phyloP scores from a whole-genome alignment of 2,329 filamentous ascomycete species.

The Leptodontidium sp. region DNA sequence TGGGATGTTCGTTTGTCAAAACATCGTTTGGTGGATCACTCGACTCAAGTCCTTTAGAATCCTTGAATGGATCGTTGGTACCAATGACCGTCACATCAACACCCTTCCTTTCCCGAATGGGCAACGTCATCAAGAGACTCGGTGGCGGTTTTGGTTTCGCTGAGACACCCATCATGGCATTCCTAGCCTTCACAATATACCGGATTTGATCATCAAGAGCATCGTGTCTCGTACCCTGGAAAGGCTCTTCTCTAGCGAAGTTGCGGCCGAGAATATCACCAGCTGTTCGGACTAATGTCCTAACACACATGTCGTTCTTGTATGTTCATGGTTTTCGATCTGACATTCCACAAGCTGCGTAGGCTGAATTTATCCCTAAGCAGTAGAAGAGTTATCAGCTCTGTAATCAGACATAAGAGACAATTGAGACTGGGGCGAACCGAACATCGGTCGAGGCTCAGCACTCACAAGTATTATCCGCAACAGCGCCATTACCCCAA shows the following conservation, averaged over 20 bases:
- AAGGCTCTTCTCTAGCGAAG: constrained; percentile 11
- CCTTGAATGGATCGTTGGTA: background rate
- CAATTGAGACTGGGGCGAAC: background rate
- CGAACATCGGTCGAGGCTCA: background rate
- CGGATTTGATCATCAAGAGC: constrained; percentile 35
- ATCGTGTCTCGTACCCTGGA: constrained; percentile 28
- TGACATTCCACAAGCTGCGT: constrained; percentile 28
- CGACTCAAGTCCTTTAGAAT: background rate
- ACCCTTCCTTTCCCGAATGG: background rate
- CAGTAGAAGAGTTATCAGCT: background rate
- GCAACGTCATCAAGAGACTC: background rate
- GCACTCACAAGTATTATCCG: constrained; percentile 31
- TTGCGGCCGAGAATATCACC: constrained; percentile 24
- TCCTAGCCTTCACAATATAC: constrained; percentile 33
- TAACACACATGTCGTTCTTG: constrained; percentile 35
- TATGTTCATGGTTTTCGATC: constrained; percentile 28
- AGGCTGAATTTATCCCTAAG: constrained; percentile 30
- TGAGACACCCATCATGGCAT: constrained; percentile 11
- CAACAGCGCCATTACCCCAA: constrained; percentile 35
- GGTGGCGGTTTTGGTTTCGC: background rate
- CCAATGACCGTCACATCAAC: background rate
- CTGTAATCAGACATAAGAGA: background rate
- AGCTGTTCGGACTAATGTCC: constrained; percentile 29
- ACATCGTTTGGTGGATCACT: background rate
- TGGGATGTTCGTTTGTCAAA: too few relatives aligned